Base-by-base conservation (phyloP, 2,329 filamentous ascomycete species). In the Akanthomyces uredinophilus region DNA sequence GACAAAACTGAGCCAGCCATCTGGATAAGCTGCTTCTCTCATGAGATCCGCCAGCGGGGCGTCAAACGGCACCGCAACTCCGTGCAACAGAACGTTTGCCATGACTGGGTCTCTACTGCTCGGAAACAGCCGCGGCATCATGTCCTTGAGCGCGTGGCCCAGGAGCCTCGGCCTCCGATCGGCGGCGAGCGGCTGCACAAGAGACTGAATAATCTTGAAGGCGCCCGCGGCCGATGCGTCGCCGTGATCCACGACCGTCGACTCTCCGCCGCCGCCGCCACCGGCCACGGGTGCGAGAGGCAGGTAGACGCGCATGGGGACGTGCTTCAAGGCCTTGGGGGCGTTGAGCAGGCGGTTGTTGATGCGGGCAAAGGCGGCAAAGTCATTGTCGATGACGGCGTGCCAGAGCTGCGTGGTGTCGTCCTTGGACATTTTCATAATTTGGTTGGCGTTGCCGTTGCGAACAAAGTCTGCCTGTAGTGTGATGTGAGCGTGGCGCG, bases 261-360 rank as follows among this genome's bases (percentile, higher is more conserved):
- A 46, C 53, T 39, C 41, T 27, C 66, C 73, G 29, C 77, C 73
- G 32, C 66, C 73, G 29, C 77, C 73, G 63, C 77, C 73, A 62
- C 66, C 67, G 37, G 70, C 62, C 22, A 83, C 79, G 0, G 90
- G 85, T 0, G 84, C 78, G 5, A 86, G 83, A 3, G 89, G 90
- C 54, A 98, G 86, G 75, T 97, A 99, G 60, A 98, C 78, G 60
- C 93, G 88, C 44, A 98, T 77, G 0, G 95, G 95, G n/a, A 98
- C 82, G 74, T 96, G 88, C 64, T 88, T 88, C 58, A 97, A 83
- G 20, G 87, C 84, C 7, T 86, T 84, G 1, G 91, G 87, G 4
- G 89, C 84, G 69, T 90, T 89, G 64, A 98, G 83, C 3, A 97
- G 83, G 65, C 87, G 88, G 65, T 81, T 84, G 71, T 93, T 89